A percentile compares a stretch with the other conserved stretches of the same genome.
Conservation (phyloP, 2,329 filamentous ascomycete genomes). For the Colletotrichum sp. region DNA sequence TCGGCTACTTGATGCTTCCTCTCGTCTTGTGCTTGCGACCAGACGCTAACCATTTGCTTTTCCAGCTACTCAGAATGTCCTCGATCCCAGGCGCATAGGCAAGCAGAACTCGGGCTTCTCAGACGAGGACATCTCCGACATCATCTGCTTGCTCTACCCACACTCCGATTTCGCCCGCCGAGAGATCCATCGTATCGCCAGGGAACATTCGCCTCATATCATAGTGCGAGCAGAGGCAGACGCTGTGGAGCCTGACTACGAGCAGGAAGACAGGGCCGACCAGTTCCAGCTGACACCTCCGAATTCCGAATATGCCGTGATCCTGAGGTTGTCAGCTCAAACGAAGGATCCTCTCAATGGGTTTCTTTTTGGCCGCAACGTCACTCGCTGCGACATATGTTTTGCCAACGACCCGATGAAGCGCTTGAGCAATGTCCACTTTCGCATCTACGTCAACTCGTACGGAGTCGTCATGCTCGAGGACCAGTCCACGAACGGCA, state of each 20-base stretch:
- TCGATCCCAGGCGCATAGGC: constrained; percentile 81
- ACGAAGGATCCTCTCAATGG: constrained; percentile 74
- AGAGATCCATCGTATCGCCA: constrained; percentile 65
- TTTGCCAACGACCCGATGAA: constrained; percentile 70
- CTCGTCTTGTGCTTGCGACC: not conserved
- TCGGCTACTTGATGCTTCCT: not conserved
- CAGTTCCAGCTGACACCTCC: constrained; percentile 57
- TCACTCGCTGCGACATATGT: constrained; percentile 72
- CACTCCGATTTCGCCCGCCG: constrained; percentile 73
- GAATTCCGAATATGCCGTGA: constrained; percentile 70
- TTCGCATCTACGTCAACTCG: constrained; percentile 90
- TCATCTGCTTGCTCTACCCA: constrained; percentile 87
- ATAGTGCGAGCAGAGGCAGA: constrained; percentile 54
- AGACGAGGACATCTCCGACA: constrained; percentile 84
- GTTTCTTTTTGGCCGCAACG: constrained; percentile 87
- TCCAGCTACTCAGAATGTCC: constrained; percentile 76
- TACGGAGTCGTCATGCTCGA: constrained; percentile 89
- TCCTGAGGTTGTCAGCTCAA: constrained; percentile 77
- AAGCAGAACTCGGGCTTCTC: constrained; percentile 83
- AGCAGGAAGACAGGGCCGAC: constrained; percentile 53
- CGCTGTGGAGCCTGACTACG: constrained; percentile 56
- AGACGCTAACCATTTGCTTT: constrained; percentile 19
- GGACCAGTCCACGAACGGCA: constrained; percentile 96
- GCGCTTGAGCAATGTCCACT: constrained; percentile 93
- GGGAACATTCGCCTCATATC: constrained; percentile 53